These are phyloP conservation scores for Alisma plantagoaquatica DNA, from an alignment of 106 monocot species.

Conservation along the genomic window DNA sequence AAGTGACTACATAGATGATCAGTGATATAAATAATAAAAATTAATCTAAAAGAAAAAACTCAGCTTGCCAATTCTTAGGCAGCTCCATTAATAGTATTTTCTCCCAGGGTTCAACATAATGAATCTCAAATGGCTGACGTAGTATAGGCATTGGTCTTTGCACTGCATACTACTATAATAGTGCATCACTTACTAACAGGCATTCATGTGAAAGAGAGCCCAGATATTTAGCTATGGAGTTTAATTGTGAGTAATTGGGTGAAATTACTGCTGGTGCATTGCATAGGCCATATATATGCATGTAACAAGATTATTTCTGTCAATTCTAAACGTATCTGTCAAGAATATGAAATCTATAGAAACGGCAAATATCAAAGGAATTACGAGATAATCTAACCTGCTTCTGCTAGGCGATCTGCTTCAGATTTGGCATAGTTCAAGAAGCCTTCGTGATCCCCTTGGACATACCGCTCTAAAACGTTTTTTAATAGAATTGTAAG, in stretches of 20 bases:
- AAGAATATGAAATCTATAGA: too few relatives aligned
- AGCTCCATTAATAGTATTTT: too few relatives aligned
- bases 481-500: conserved; percentile 55
- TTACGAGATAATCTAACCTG: conserved; percentile 24
- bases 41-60: neutral
- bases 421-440: conserved; percentile 45
- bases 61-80: too few relatives aligned
- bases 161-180: too few relatives aligned
- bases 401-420: conserved; percentile 47
- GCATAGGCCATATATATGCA: neutral
- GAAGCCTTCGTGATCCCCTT: conserved; percentile 65
- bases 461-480: conserved; percentile 56
- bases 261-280: too few relatives aligned
- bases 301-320: neutral
- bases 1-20: neutral
- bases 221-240: too few relatives aligned
- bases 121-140: too few relatives aligned
- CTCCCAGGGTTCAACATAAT: too few relatives aligned
- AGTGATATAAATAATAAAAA: neutral
- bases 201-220: neutral
- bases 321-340: neutral
- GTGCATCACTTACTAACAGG: too few relatives aligned
- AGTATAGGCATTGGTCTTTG: too few relatives aligned
- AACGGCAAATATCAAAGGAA: neutral
- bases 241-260: too few relatives aligned